Base-by-base conservation (phyloP, 2,329 filamentous ascomycete genomes). In the Herpotrichia juniperi region DNA sequence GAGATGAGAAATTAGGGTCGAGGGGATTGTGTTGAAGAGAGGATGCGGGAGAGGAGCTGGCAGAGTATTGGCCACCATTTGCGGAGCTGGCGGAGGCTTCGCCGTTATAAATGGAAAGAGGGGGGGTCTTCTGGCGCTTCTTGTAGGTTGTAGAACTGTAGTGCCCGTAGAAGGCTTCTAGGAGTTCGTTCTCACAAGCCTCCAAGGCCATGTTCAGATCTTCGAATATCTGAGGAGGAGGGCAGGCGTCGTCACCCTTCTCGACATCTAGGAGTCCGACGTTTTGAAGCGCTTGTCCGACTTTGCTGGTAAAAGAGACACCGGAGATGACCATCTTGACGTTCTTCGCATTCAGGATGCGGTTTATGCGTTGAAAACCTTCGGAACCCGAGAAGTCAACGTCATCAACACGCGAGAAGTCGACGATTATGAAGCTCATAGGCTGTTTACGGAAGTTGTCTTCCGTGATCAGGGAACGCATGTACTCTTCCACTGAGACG, bases 311-410 rank as follows among this genome's bases (percentile, higher is more conserved):
- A 1, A 91, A 81, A 30, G 91, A 86, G 2, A 97, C 84, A 1
- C 93, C 91, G 47, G 91, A 94, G 51, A 99, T 81, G 12, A 94
- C 85, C 52, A 97, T 84, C 51, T 88, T 83, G 30, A 99, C 90
- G 22, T 87, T 86, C 67, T 91, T 90, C 57, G 87, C 86, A 55
- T 86, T 80, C 2, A 97, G 79, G 17, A 97, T 82, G 19, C 94
- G 86, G 68, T 93, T 94, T 73, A 99, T 92, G 12, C 93, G 89
- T 53, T 90, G 92, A 71, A 99, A 97, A 0, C 91, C 94, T 72
- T 99, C 94, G 1, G 92, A 93, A 1, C 94, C 93, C 0, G 93
- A 97, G 71, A 96, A 99, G 74, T 99, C 94, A 19, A 97, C 84
- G 7, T 93, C 94, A 12, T 89, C 93, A 35, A 99, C 94, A 57